Evolutionary conservation across 1,284 basidiomycete species (phyloP), one percentile per base, ranked within the genome.

Genomic region (Ceratorhiza oryzae-sativae): DNA sequence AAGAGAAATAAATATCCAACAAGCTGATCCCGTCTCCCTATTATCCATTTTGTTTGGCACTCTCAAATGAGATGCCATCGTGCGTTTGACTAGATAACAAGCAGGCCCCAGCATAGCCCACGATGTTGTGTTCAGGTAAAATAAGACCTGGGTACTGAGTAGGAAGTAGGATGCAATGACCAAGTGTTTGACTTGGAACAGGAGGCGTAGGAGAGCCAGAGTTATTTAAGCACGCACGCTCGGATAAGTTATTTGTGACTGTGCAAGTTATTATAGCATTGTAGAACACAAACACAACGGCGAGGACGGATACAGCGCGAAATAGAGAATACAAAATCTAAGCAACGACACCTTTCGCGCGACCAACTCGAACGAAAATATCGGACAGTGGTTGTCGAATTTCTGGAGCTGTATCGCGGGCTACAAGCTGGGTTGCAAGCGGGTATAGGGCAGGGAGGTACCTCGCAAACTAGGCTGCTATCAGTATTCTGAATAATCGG

Each of bases 401-500:
- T 76, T 95, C 94, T 25, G 89, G 84, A 32, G 91, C 86, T 73
- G 93, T 83, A 61, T 97, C 95, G 71, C 93, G 86, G 18, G 87
- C 85, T 51, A 97, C 83, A 36, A 97, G 84, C 60, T 94, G 93
- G 9, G 91, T 91, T 48, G 89, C 89, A 71, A 95, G 82, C 5
- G 94, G 94, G 79, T 97, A 98, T 75, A 96, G 89, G 25, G 91
- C 89, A 32, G 93, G 88, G 67, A 97, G 83, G 80, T 95, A 95
- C 79, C 86, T 85, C 51, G 86, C 81, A 80, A 97, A 97, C 94
- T 97, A 78, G 5, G 72, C 25, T 61, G 49, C 67, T 41, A 18
- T 71, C 73, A 34, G 42, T 27, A 71, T 67, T 71, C 73, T 55
- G 70, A 60, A 41, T n/a, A 85, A n/a, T n/a, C n/a, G n/a, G n/a